Evolutionary conservation across 225 moss, liverwort and hornwort genomes (phyloP), one percentile per base, ranked within the genome.

Genomic region (Straminergon stramineum): DNA sequence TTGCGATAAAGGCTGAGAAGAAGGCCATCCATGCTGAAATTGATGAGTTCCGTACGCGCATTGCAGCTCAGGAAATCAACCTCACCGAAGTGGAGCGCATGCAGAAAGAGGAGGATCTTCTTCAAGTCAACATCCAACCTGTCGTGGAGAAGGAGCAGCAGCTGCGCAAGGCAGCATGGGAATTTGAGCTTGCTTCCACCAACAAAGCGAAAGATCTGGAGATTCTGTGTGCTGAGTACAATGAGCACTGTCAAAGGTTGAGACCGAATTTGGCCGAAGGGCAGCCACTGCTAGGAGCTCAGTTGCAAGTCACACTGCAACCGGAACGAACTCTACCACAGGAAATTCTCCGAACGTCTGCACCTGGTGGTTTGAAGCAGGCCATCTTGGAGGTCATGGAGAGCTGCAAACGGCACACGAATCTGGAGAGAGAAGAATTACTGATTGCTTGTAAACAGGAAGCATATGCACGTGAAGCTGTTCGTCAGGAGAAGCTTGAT

Each of bases 91-190:
- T 96, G 55, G 96, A 97, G 86, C 97, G 95, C 51, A 95, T 97
- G 97, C 90, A 94, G 89, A 96, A 95, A 74, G 97, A 99, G 92
- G 93, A 90, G 82, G 95, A 97, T 73, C 91, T 97, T 79, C 89
- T 97, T 35, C 93, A 95, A 79, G 92, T 94, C 57, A 95, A 93
- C 63, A 91, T 96, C 86, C 92, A 96, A 83, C 94, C 96, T 28
- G 91, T 95, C 19, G 85, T 85, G 45, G 89, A 79, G 41, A 95
- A 95, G 88, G 96, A 94, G 69, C 95, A 95, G 91, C 95, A 97
- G 85, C 94, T 97, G 66, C 95, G 94, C 45, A 96, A 96, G 92
- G 89, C 89, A 84, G 95, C 93, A 18, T 97, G 97, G 99, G 97
- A 97, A 85, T 62, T 92, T 85, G 97, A 99, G 87, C 93, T 97